Evolutionary conservation across 345 rosid genomes (phyloP).

Genomic region (Salix purpurea): DNA sequence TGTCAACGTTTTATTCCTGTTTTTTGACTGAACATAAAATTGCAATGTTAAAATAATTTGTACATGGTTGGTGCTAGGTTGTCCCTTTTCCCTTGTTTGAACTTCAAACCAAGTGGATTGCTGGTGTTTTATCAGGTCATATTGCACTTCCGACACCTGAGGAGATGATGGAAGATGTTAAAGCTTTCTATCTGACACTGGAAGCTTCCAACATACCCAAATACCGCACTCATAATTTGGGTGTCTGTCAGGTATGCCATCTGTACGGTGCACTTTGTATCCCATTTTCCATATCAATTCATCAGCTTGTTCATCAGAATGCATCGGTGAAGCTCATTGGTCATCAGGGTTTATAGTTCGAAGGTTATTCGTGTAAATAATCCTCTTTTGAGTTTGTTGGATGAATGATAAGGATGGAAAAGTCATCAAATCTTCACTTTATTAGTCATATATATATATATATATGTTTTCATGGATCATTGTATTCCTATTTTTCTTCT

Average conservation of each 20-base stretch:
- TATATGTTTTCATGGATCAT: neutral
- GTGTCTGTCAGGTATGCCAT: conserved; percentile 42
- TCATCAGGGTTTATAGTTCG: neutral
- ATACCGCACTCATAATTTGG: conserved; percentile 53
- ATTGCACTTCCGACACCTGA: conserved; percentile 52
- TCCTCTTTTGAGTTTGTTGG: neutral
- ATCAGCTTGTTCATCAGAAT: neutral
- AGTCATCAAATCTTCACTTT: neutral
- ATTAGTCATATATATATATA: neutral
- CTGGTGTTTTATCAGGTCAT: conserved; percentile 70
- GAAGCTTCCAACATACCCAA: conserved; percentile 58
- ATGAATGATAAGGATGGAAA: neutral
- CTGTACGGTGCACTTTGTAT: neutral
- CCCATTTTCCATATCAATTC: neutral
- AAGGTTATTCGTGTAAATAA: neutral
- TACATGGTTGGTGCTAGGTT: conserved; percentile 35
- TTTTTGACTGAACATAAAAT: neutral
- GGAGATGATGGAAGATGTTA: conserved; percentile 61
- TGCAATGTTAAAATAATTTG: neutral
- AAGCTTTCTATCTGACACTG: conserved; percentile 45
- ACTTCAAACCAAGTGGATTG: conserved; percentile 87
- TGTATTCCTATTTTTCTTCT: neutral
- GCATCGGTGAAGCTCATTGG: neutral
- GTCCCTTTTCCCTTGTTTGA: conserved; percentile 61
- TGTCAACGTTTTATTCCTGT: neutral